A percentile compares a stretch with the other conserved stretches of the same genome.
These are phyloP conservation scores for Alternaria alternata DNA, from an alignment of 2,329 filamentous ascomycete genomes.

Conservation along the genomic window DNA sequence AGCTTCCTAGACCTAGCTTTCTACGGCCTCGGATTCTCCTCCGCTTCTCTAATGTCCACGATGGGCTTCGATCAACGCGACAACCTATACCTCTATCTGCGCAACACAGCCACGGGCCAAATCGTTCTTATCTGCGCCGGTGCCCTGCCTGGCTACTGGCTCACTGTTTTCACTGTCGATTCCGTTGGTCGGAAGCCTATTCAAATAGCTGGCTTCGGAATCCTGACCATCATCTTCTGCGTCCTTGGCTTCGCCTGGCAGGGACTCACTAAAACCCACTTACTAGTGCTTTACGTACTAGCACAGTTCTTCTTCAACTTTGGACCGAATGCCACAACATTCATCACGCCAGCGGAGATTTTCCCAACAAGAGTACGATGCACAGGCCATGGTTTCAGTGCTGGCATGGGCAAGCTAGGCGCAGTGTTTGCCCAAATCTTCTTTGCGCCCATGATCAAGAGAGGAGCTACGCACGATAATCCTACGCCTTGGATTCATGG, in stretches of 20 bases:
- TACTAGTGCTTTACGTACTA: slow-evolving; percentile 58
- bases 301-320: slow-evolving; percentile 64
- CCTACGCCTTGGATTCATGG: slow-evolving; percentile 73
- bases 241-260: slow-evolving; percentile 60
- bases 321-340: slow-evolving; percentile 61
- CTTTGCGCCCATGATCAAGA: slow-evolving; percentile 60
- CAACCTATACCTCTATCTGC: slow-evolving; percentile 73
- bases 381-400: slow-evolving; percentile 59
- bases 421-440: slow-evolving; percentile 60
- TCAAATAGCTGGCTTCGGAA: slow-evolving; percentile 65
- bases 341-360: slow-evolving; percentile 62
- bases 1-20: slow-evolving; percentile 68
- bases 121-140: slow-evolving; percentile 80
- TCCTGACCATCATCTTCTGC: slow-evolving; percentile 59
- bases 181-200: slow-evolving; percentile 80
- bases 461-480: slow-evolving; percentile 60
- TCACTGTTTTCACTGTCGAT: slow-evolving; percentile 77
- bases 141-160: slow-evolving; percentile 83
- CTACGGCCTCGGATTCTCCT: slow-evolving; percentile 73
- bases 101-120: slow-evolving; percentile 80
- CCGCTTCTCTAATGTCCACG: slow-evolving; percentile 72
- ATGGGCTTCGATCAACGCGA: slow-evolving; percentile 74
- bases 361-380: slow-evolving; percentile 60
- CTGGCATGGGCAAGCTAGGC: slow-evolving; percentile 59
- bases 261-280: slow-evolving; percentile 51